Conservation (phyloP, 2,329 filamentous ascomycete genomes). For the Onygena corvina region DNA sequence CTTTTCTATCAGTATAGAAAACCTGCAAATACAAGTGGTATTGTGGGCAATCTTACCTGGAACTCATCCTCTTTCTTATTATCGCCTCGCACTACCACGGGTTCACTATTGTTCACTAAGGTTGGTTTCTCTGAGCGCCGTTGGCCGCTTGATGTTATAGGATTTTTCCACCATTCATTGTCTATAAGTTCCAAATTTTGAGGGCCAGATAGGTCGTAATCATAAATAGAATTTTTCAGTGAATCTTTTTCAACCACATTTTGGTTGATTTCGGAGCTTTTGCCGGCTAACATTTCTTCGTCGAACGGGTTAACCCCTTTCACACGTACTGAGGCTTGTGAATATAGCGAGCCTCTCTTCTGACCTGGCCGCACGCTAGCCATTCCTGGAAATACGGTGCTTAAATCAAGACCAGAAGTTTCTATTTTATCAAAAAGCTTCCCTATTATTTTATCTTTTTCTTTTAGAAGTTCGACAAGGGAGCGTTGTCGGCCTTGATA, state of each 20-base stretch:
- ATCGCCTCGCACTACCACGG: constrained; percentile 16
- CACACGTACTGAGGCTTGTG: constrained; percentile 43
- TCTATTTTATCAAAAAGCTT: constrained; percentile 50
- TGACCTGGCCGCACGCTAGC: constrained; percentile 36
- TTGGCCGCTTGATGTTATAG: background rate
- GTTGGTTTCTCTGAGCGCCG: constrained; percentile 7
- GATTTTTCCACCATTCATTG: constrained; percentile 27
- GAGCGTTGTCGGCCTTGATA: constrained; percentile 38
- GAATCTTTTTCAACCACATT: background rate
- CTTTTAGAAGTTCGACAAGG: constrained; percentile 40
- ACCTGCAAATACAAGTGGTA: background rate
- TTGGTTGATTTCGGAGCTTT: constrained; percentile 14
- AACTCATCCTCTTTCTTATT: constrained; percentile 28
- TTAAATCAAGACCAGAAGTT: constrained; percentile 43
- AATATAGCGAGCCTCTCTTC: constrained; percentile 33
- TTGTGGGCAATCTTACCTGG: constrained; percentile 24
- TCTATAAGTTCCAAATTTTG: constrained; percentile 16
- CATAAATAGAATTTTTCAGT: background rate
- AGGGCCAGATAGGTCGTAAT: constrained; percentile 5
- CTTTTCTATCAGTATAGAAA: constrained; percentile 4
- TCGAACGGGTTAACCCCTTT: constrained; percentile 46
- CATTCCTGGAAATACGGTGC: constrained; percentile 45
- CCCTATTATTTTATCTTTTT: constrained; percentile 48
- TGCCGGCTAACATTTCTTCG: constrained; percentile 34
- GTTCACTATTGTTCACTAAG: background rate